These are phyloP conservation scores for Xylariaceae sp. DNA, from an alignment of 2,329 filamentous ascomycete genomes.

Conservation along the genomic window DNA sequence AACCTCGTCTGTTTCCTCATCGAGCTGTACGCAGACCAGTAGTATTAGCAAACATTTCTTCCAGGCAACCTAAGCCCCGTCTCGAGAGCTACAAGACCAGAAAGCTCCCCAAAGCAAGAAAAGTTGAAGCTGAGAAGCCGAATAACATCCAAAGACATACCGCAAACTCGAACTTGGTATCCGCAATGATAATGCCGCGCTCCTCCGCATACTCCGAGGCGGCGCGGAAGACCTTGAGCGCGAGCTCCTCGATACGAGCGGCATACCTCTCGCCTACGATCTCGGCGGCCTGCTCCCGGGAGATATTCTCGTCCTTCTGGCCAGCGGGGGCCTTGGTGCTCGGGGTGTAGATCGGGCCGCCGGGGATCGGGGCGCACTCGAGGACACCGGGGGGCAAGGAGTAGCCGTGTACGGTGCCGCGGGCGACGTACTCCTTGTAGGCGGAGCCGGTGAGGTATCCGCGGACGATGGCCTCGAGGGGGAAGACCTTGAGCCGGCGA, in stretches of 20 bases:
- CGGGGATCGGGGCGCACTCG: conserved; percentile 70
- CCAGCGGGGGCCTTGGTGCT: conserved; percentile 84
- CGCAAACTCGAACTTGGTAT: conserved; percentile 50
- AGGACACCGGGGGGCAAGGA: conserved; percentile 66
- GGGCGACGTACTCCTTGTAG: conserved; percentile 74
- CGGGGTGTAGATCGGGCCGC: conserved; percentile 70
- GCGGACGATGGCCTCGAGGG: conserved; percentile 82
- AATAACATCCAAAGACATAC: neutral
- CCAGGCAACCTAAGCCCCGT: neutral
- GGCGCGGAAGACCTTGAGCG: conserved; percentile 63
- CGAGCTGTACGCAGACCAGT: conserved; percentile 50
- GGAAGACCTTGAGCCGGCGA: conserved; percentile 72
- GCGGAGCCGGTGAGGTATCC: conserved; percentile 88
- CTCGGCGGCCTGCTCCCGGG: conserved; percentile 63
- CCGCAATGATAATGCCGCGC: conserved; percentile 71
- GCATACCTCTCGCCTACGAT: conserved; percentile 70
- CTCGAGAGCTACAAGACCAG: neutral
- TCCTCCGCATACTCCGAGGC: conserved; percentile 66
- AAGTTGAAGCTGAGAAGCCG: too few species aligned
- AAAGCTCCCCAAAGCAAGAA: neutral
- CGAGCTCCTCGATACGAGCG: conserved; percentile 64
- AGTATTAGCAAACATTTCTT: conserved; percentile 34
- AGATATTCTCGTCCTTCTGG: conserved; percentile 83
- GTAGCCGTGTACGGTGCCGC: conserved; percentile 80
- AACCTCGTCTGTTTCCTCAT: conserved; percentile 65